Percentiles rank a stretch among this genome's conserved stretches.
These are phyloP conservation scores for Marasmius oreades DNA, from an alignment of 1,284 basidiomycete species.

Conservation along the genomic window DNA sequence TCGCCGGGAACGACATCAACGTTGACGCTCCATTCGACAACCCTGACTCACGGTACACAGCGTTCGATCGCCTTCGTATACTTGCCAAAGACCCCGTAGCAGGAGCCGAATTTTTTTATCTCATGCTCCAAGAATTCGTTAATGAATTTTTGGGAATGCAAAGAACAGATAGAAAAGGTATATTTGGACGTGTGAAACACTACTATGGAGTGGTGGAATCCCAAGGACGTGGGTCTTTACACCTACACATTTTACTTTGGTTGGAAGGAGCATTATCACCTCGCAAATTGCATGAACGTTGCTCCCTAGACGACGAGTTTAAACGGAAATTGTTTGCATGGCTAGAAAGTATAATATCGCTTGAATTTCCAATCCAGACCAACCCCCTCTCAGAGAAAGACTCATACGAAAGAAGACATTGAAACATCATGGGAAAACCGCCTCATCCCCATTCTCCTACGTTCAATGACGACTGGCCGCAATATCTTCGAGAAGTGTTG, in stretches of 20 bases:
- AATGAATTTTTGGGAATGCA: conserved; percentile 4
- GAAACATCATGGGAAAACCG: background rate
- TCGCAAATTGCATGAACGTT: background rate
- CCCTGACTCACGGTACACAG: conserved; percentile 1
- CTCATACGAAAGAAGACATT: background rate
- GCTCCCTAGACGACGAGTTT: background rate
- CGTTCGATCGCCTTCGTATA: conserved; percentile 1
- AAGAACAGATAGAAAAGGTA: background rate
- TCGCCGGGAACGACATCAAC: conserved; percentile 4
- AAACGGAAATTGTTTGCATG: background rate
- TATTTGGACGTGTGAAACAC: conserved; percentile 5
- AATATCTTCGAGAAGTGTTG: conserved; percentile 6
- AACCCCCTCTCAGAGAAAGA: background rate
- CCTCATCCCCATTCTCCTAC: background rate
- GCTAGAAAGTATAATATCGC: background rate
- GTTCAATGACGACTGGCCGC: background rate
- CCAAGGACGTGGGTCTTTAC: conserved; percentile 10
- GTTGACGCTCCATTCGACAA: background rate
- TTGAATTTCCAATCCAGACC: background rate
- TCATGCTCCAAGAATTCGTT: conserved; percentile 5
- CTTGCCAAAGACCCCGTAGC: conserved; percentile 8
- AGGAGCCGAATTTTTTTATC: conserved; percentile 7
- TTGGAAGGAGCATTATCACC: background rate
- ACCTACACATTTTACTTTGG: conserved; percentile 11
- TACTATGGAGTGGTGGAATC: conserved; percentile 13